Evolutionary conservation across 441 rosid genomes (phyloP).

Genomic region (Pelargonium cotyledonis): DNA sequence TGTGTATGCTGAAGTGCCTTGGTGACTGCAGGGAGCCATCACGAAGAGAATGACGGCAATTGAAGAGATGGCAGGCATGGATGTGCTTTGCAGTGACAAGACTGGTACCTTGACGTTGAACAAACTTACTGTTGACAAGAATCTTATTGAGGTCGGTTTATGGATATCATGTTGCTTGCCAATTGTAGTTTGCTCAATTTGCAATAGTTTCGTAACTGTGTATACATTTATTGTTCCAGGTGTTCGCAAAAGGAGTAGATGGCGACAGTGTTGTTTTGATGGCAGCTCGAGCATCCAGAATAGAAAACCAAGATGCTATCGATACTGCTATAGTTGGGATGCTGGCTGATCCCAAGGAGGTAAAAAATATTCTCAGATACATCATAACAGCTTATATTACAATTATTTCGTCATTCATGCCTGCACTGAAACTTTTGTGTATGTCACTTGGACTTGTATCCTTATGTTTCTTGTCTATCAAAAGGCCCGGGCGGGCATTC

Average conservation of each 20-base stretch:
- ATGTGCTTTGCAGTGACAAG: slow-evolving; percentile 93
- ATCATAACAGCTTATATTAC: no score
- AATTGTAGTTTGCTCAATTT: no score
- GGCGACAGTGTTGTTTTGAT: slow-evolving; percentile 64
- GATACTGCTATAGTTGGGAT: slow-evolving; percentile 42
- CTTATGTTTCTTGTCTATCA: background rate
- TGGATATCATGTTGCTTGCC: no score
- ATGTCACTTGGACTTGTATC: no score
- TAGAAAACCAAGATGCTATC: slow-evolving; percentile 52
- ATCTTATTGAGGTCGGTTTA: slow-evolving; percentile 54
- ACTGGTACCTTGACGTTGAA: slow-evolving; percentile 85
- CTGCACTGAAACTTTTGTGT: background rate
- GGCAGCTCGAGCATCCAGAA: slow-evolving; percentile 49
- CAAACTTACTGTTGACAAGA: slow-evolving; percentile 76
- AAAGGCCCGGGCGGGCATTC: slow-evolving; percentile 2
- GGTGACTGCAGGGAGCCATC: slow-evolving; percentile 66
- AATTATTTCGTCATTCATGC: no score
- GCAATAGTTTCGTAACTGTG: no score
- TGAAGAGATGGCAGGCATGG: slow-evolving; percentile 98
- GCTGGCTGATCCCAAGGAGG: slow-evolving; percentile 50
- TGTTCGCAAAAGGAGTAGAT: slow-evolving; percentile 56
- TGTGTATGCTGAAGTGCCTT: background rate
- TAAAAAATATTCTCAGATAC: slow-evolving; percentile 10
- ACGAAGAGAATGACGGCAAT: slow-evolving; percentile 96
- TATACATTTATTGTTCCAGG: slow-evolving; percentile 31